Percentiles rank a stretch among this genome's conserved stretches.
Evolutionary conservation across 2,329 filamentous ascomycete species (phyloP).

Genomic region (Colletotrichum sp.): DNA sequence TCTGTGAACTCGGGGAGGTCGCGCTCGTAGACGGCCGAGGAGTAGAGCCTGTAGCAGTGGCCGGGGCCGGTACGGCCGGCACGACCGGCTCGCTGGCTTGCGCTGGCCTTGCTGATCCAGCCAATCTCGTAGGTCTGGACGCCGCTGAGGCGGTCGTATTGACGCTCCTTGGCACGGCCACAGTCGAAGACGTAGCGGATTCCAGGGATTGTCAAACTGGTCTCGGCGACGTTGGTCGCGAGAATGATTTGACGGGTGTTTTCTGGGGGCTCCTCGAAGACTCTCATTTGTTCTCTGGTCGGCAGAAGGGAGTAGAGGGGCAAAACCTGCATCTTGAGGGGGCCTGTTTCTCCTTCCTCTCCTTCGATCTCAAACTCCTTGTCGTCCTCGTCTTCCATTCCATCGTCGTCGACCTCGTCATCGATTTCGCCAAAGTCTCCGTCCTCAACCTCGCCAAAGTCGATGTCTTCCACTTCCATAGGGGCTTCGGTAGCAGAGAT

Average conservation of each 20-base stretch:
- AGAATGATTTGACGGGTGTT: slow-evolving; percentile 85
- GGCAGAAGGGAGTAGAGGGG: slow-evolving; percentile 93
- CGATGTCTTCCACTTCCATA: slow-evolving; percentile 85
- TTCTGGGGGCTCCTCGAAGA: slow-evolving; percentile 86
- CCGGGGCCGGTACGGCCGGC: slow-evolving; percentile 94
- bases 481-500: slow-evolving; percentile 80
- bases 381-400: slow-evolving; percentile 57
- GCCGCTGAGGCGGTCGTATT: slow-evolving; percentile 84
- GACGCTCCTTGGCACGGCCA: slow-evolving; percentile 89
- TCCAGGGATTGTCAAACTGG: slow-evolving; percentile 93
- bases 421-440: slow-evolving; percentile 65
- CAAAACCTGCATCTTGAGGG: slow-evolving; percentile 81
- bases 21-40: slow-evolving; percentile 89
- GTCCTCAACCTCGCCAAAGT: slow-evolving; percentile 76
- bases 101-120: slow-evolving; percentile 98
- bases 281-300: slow-evolving; percentile 86
- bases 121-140: slow-evolving; percentile 95
- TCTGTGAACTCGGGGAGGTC: slow-evolving; percentile 87
- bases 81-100: slow-evolving; percentile 88
- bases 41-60: slow-evolving; percentile 95
- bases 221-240: slow-evolving; percentile 96
- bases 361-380: slow-evolving; percentile 74
- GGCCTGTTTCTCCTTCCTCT: slow-evolving; percentile 63
- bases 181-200: slow-evolving; percentile 96
- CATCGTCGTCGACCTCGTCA: slow-evolving; percentile 61